A percentile compares a stretch with the other conserved stretches of the same genome.
Evolutionary conservation across 2,329 filamentous ascomycete genomes (phyloP).

Genomic region (Ophidiomyces ophidiicola): DNA sequence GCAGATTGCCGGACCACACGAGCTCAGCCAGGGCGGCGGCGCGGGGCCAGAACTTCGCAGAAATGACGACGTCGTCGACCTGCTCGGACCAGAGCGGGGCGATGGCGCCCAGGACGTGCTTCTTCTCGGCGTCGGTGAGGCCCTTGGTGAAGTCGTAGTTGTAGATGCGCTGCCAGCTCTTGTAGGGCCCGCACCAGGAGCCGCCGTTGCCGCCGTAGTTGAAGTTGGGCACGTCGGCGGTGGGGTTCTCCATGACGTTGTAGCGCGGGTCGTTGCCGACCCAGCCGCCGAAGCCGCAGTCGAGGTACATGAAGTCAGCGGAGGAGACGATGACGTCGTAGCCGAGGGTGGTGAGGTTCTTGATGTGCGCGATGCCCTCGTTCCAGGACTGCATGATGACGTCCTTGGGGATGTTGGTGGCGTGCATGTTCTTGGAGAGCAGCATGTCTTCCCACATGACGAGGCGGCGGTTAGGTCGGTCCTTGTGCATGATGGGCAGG

Average conservation of each 20-base stretch:
- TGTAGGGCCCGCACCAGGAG: constrained; percentile 49
- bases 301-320: constrained; percentile 45
- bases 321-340: constrained; percentile 47
- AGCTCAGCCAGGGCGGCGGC: constrained; percentile 46
- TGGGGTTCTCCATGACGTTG: constrained; percentile 43
- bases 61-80: constrained; percentile 42
- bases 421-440: constrained; percentile 32
- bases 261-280: constrained; percentile 46
- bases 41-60: constrained; percentile 44
- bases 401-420: constrained; percentile 38
- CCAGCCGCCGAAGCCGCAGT: constrained; percentile 45
- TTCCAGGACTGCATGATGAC: constrained; percentile 47
- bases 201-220: constrained; percentile 44
- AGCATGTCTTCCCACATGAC: constrained; percentile 48
- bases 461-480: constrained; percentile 37
- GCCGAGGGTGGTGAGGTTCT: constrained; percentile 39
- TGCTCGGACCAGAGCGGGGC: constrained; percentile 45
- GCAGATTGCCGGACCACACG: constrained; percentile 44
- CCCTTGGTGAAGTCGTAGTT: constrained; percentile 44
- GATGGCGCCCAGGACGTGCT: constrained; percentile 41
- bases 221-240: constrained; percentile 36
- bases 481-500: constrained; percentile 39
- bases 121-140: constrained; percentile 36
- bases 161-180: constrained; percentile 50
- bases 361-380: constrained; percentile 41